Percentiles rank a stretch among this genome's conserved stretches.
These are phyloP conservation scores for Physcia stellaris DNA, from an alignment of 495 filamentous ascomycete genomes.

Conservation along the genomic window DNA sequence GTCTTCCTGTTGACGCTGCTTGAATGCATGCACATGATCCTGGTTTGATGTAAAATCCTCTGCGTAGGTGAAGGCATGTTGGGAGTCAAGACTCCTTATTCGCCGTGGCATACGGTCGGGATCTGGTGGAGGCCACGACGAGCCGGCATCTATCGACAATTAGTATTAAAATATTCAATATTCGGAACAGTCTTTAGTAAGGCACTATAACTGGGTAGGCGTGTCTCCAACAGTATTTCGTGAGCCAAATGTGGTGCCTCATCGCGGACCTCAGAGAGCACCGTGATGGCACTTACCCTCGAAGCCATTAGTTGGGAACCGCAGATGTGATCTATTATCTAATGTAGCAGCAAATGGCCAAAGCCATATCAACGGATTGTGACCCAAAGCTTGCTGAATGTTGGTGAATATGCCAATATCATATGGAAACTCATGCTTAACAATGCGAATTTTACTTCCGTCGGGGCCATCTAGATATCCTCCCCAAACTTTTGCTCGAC, in stretches of 20 bases:
- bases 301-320: constrained; percentile 74
- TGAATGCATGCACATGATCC: constrained; percentile 42
- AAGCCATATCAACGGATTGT: constrained; percentile 44
- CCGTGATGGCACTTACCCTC: constrained; percentile 66
- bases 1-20: constrained; percentile 41
- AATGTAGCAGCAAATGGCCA: constrained; percentile 47
- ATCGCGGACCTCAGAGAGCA: constrained; percentile 14
- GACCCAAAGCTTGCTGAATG: constrained; percentile 61
- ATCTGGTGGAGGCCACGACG: constrained; percentile 80
- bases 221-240: too few relatives aligned
- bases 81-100: constrained; percentile 20
- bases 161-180: neutral
- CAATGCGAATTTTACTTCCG: constrained; percentile 39
- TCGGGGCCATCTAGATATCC: constrained; percentile 48
- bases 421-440: constrained; percentile 74
- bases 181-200: neutral
- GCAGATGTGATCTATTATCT: constrained; percentile 42
- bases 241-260: too few relatives aligned
- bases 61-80: constrained; percentile 22
- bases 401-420: constrained; percentile 82
- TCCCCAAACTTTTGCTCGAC: constrained; percentile 40
- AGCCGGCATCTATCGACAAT: constrained; percentile 26
- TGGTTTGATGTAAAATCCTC: constrained; percentile 22
- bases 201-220: too few relatives aligned
- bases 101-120: constrained; percentile 60